Percentiles rank a stretch among this genome's conserved stretches.
phyloP scores from a whole-genome alignment of 148 eudicot species.

The Diospyros lotus region DNA sequence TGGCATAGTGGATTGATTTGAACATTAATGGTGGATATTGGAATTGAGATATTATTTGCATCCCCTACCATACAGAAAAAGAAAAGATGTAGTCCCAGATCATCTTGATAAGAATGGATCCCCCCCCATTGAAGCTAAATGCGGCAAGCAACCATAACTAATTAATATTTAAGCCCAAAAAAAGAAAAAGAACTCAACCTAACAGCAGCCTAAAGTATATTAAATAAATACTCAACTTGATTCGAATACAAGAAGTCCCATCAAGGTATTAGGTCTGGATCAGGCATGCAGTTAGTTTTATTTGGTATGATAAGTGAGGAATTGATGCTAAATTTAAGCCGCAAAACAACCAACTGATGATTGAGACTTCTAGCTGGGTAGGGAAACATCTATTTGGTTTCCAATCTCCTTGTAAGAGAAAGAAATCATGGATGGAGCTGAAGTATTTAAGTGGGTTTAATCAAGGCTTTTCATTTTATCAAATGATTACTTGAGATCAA shows the following conservation, averaged over 20 bases:
- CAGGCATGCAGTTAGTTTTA: too few species aligned
- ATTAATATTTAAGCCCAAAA: background rate
- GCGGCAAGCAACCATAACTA: conserved; percentile 4
- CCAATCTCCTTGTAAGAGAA: too few species aligned
- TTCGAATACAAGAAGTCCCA: background rate
- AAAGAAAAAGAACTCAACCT: background rate
- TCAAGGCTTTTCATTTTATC: background rate
- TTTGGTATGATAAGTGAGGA: too few species aligned
- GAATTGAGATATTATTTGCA: too few species aligned
- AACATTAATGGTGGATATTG: too few species aligned
- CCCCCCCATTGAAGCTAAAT: background rate
- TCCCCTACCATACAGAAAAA: background rate
- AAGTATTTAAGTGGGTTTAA: background rate
- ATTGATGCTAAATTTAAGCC: too few species aligned
- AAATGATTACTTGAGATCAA: background rate
- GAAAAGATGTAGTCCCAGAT: background rate
- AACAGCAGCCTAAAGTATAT: background rate
- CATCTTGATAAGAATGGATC: background rate
- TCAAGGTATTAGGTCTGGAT: background rate
- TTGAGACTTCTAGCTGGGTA: too few species aligned
- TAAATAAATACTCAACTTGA: background rate
- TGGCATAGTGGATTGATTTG: too few species aligned
- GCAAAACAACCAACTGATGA: too few species aligned
- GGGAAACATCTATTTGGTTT: too few species aligned
- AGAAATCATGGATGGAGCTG: too few species aligned